Evolutionary conservation across 495 filamentous ascomycete genomes (phyloP), one percentile per base, ranked within the genome.

Genomic region (Pyronema domesticum): DNA sequence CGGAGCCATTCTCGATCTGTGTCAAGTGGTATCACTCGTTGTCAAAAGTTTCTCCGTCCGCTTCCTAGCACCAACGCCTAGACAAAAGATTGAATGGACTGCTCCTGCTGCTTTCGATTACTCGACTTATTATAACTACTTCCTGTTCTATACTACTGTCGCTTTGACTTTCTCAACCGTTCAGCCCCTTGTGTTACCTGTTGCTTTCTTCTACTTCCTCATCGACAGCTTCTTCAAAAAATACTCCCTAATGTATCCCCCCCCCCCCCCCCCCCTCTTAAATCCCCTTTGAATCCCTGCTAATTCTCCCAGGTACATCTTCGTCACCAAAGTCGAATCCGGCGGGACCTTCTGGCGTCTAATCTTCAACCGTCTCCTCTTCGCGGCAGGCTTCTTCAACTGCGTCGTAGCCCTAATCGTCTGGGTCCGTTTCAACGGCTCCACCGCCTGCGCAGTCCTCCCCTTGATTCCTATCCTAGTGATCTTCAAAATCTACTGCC

Each of bases 41-140:
- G 87, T 81, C 74, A 82, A 85, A 56, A 89, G 82, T 66, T 81
- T 91, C 63, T 75, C 79, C 55, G 82, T 85, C 59, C 88, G 80
- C 14, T 94, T 94, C 61, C 76, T 85, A 50, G 77, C 75, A 51
- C 89, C 91, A 2, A 99, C 91, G 7, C 93, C 91, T 40, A 79
- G 91, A 42, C 83, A 99, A 67, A 73, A 86, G 58, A 96, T 96
- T 61, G 86, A 95, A 63, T 80, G 88, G 69, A 93, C 89, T 7
- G 93, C 93, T 40, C 91, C 91, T 45, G 86, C 84, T 2, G 69
- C 83, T 9, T 95, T 99, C 68, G 89, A 95, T 60, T 98, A 95
- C 62, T 86, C 91, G 49, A 86, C 77, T 56, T 95, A 96, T 70
- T 96, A 95, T 73, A 96, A 95, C 66, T 85, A 80, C 68, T 95